Percentiles rank a stretch among this genome's conserved stretches.
Conservation (phyloP, 2,329 filamentous ascomycete genomes). For the Akanthomyces lecanii region DNA sequence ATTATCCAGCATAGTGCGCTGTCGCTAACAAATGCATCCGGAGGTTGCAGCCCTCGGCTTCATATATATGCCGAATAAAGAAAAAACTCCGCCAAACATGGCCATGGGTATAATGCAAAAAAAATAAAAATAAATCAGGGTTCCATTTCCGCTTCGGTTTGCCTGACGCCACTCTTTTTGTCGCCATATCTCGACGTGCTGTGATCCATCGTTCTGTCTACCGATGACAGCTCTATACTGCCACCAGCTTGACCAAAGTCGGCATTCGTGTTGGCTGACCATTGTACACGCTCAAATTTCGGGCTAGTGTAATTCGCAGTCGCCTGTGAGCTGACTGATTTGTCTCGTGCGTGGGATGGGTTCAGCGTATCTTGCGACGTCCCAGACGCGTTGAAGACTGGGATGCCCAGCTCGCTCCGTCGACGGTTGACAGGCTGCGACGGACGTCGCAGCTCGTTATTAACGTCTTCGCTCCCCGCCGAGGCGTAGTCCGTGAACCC, state of each 20-base stretch:
- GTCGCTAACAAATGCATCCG: neutral
- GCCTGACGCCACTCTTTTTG: neutral
- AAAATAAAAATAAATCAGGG: neutral
- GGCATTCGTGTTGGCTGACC: neutral
- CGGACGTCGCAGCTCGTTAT: neutral
- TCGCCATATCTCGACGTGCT: neutral
- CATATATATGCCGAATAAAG: neutral
- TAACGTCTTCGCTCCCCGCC: neutral
- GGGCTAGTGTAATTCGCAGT: neutral
- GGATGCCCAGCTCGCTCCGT: neutral
- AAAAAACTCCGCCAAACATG: neutral
- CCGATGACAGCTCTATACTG: neutral
- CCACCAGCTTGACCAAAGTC: neutral
- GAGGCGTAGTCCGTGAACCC: conserved; percentile 2
- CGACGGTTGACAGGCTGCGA: neutral
- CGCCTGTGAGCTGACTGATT: conserved; percentile 2
- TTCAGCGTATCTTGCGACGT: conserved; percentile 15
- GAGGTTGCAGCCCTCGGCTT: neutral
- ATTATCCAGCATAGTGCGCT: neutral
- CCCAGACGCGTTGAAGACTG: neutral
- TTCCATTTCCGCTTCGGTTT: neutral
- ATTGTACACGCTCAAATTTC: neutral
- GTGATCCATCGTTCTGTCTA: neutral
- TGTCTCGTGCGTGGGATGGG: neutral
- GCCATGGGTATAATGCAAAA: conserved; percentile 8